phyloP scores from a whole-genome alignment of 2,329 filamentous ascomycete genomes.

The Coniosporium tulheliwenetii region DNA sequence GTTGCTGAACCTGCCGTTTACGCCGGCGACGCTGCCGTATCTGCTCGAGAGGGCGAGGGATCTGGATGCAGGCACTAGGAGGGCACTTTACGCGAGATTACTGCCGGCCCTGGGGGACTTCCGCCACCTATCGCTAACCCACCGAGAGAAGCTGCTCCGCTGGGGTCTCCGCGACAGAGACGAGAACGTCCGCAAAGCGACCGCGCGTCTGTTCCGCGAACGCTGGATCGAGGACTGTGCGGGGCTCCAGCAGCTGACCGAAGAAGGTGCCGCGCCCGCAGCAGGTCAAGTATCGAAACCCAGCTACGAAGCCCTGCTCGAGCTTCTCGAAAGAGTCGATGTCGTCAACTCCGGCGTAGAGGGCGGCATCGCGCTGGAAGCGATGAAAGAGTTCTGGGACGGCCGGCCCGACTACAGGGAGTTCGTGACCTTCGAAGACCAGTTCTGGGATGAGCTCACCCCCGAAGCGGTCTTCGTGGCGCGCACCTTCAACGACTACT shows the following conservation, averaged over 20 bases:
- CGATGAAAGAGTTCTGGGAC: slow-evolving; percentile 95
- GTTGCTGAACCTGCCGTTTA: slow-evolving; percentile 77
- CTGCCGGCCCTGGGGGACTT: slow-evolving; percentile 87
- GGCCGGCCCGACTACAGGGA: slow-evolving; percentile 72
- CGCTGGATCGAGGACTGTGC: slow-evolving; percentile 97
- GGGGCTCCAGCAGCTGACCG: slow-evolving; percentile 43
- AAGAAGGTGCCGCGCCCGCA: slow-evolving; percentile 33
- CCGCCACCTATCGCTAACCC: slow-evolving; percentile 77
- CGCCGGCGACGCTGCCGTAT: slow-evolving; percentile 67
- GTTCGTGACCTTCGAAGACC: slow-evolving; percentile 53
- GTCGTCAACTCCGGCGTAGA: slow-evolving; percentile 81
- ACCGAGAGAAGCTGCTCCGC: slow-evolving; percentile 86
- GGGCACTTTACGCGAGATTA: slow-evolving; percentile 74
- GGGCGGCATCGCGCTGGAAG: slow-evolving; percentile 78
- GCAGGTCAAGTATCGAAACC: slow-evolving; percentile 41
- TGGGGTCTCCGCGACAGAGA: slow-evolving; percentile 93
- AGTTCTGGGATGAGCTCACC: slow-evolving; percentile 66
- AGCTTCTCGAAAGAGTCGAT: slow-evolving; percentile 87
- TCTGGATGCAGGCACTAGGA: slow-evolving; percentile 66
- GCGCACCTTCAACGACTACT: slow-evolving; percentile 89
- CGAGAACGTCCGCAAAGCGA: slow-evolving; percentile 83
- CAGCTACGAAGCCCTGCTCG: slow-evolving; percentile 69
- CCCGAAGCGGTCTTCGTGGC: slow-evolving; percentile 83
- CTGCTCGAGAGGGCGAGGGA: slow-evolving; percentile 85
- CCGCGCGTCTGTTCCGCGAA: slow-evolving; percentile 77